Evolutionary conservation across 441 rosid genomes (phyloP), one percentile per base, ranked within the genome.

Genomic region (Jatropha multifida): DNA sequence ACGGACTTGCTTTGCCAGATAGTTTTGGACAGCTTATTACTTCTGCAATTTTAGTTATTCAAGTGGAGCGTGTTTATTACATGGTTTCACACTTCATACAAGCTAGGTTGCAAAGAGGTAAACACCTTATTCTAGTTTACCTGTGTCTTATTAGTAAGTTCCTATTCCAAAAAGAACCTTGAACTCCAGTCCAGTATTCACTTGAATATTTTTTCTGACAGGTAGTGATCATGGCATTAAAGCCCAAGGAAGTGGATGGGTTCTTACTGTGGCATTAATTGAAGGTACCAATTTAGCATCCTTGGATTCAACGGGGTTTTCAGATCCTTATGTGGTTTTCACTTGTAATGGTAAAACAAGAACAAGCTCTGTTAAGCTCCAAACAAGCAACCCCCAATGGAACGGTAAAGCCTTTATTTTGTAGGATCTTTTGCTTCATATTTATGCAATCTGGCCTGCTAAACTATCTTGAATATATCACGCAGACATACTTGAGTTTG

Each of bases 401-500:
- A 92, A 92, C 71, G 97, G 98, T 94, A 72, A 69, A 76, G 37
- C 69, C 20, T 79, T 72, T 74, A 9, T 74, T 68, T 78, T 71
- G 78, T 73, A 67, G 14, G 38, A 20, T 60, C 59, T 15, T 66
- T 60, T 63, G 5, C 32, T 18, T 41, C 70, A 70, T 70, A 20
- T 41, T 81, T 55, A 4, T 0, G 8, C 60, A 62, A 44, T 48
- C 32, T 41, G 71, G 54, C 61, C 17, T 78, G 63, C 76, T 68
- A 42, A 72, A 62, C 58, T 17, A 61, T 54, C 71, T 70, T 61
- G 61, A 73, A 68, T 79, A 60, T 76, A 71, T 79, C 75, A 18
- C 85, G 83, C 90, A 93, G 98, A 95, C 77, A 82, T 91, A 74
- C 86, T 93, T 46, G 97, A 93, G 85, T 93, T 95, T 82, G 97